Conservation (phyloP, 257 asterid species). For the Solanum virginianum region DNA sequence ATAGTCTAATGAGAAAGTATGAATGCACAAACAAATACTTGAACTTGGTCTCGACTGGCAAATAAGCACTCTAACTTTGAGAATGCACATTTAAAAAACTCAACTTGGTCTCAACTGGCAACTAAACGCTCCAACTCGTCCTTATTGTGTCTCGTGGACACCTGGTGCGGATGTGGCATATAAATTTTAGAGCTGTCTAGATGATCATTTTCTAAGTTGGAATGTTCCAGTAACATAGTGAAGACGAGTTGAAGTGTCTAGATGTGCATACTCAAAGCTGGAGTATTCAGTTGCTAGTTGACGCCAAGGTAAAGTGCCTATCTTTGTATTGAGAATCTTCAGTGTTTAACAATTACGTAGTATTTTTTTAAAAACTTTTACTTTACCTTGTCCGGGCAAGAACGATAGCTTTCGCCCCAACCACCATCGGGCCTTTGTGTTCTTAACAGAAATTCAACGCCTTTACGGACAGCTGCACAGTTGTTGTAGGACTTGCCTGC, state of each 20-base stretch:
- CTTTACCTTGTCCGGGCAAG: constrained; percentile 60
- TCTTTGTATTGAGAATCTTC: neutral
- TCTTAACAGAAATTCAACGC: constrained; percentile 40
- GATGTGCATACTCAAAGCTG: neutral
- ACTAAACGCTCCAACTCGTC: no score
- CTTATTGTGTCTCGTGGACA: no score
- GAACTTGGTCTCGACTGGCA: no score
- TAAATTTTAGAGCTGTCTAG: neutral
- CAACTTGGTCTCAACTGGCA: no score
- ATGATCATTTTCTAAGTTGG: neutral
- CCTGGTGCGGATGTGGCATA: no score
- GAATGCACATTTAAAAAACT: no score
- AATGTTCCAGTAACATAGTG: neutral
- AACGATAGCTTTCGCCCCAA: constrained; percentile 86
- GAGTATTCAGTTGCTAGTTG: neutral
- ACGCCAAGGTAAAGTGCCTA: neutral
- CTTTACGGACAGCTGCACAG: constrained; percentile 40
- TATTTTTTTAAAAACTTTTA: neutral
- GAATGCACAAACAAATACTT: no score
- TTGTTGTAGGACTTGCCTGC: constrained; percentile 46
- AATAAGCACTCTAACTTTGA: no score
- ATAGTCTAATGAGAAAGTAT: neutral
- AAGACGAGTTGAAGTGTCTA: neutral
- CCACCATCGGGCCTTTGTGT: constrained; percentile 67
- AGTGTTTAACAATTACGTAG: neutral